Evolutionary conservation across 177 flowering plant species (phyloP).

Genomic region (Vitis hybrid): DNA sequence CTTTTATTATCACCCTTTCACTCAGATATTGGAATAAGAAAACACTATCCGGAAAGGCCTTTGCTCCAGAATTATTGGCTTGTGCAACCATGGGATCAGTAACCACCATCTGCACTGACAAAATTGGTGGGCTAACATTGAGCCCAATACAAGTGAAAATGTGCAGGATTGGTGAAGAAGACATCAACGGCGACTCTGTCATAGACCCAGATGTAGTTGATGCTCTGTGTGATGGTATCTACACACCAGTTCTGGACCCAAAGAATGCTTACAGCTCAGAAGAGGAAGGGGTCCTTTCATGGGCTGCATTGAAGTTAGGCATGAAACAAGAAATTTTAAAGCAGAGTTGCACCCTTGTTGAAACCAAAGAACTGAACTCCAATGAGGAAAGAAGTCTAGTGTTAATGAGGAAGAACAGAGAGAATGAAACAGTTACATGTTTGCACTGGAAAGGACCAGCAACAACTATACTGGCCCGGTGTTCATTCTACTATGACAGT

Average conservation of each 20-base stretch:
- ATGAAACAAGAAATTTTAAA: neutral
- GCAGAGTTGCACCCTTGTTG: neutral
- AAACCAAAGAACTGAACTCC: neutral
- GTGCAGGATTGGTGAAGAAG: conserved; percentile 11
- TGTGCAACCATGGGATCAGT: conserved; percentile 14
- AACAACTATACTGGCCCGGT: conserved; percentile 7
- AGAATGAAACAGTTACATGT: neutral
- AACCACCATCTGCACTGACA: conserved; percentile 19
- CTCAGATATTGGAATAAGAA: conserved; percentile 11
- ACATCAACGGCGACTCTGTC: neutral
- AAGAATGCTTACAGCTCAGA: neutral
- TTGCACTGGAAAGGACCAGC: conserved; percentile 16
- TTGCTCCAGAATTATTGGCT: conserved; percentile 1
- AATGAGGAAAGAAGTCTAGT: conserved; percentile 2
- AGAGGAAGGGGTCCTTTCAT: neutral
- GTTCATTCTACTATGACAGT: conserved; percentile 13
- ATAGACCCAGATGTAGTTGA: conserved; percentile 6
- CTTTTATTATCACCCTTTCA: conserved; percentile 12
- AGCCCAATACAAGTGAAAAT: conserved; percentile 1
- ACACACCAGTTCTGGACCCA: neutral
- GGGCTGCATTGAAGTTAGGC: conserved; percentile 12
- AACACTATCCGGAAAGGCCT: conserved; percentile 8
- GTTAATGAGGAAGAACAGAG: conserved; percentile 12
- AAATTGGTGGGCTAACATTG: conserved; percentile 5
- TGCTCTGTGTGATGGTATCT: conserved; percentile 13